phyloP scores from a whole-genome alignment of 805 yeast genomes.

The Tetrapisispora fleetii region DNA sequence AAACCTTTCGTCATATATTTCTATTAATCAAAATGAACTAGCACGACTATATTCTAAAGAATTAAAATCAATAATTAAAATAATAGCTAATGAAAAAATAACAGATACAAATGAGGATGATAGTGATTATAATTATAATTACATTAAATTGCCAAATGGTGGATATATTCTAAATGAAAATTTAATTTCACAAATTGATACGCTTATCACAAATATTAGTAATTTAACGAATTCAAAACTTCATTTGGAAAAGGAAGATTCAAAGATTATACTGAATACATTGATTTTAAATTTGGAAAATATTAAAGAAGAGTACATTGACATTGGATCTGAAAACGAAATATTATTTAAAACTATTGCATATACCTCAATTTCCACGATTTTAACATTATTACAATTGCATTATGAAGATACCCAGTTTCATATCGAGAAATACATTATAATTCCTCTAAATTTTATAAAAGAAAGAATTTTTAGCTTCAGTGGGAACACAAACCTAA shows the following conservation, averaged over 20 bases:
- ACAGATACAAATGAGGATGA: slow-evolving; percentile 3
- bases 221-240: slow-evolving; percentile 7
- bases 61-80: slow-evolving; percentile 8
- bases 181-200: slow-evolving; percentile 10
- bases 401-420: slow-evolving; percentile 35
- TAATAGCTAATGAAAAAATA: slow-evolving; percentile 3
- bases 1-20: slow-evolving; percentile 12
- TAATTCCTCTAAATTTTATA: slow-evolving; percentile 34
- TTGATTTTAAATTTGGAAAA: slow-evolving; percentile 14
- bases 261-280: slow-evolving; percentile 12
- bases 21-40: slow-evolving; percentile 16
- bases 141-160: slow-evolving; percentile 9
- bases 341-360: slow-evolving; percentile 18
- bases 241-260: slow-evolving; percentile 4
- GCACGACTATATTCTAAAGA: slow-evolving; percentile 17
- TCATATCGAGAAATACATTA: slow-evolving; percentile 37
- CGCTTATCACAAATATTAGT: slow-evolving; percentile 13
- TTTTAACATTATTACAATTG: slow-evolving; percentile 35
- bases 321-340: not conserved
- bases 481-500: slow-evolving; percentile 19
- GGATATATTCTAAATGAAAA: slow-evolving; percentile 9
- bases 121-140: slow-evolving; percentile 9
- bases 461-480: slow-evolving; percentile 24
- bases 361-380: slow-evolving; percentile 29
- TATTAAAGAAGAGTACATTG: slow-evolving; percentile 3